A percentile compares a stretch with the other conserved stretches of the same genome.
Conservation (phyloP, 495 filamentous ascomycete genomes). For the Glutinoglossum americanum region DNA sequence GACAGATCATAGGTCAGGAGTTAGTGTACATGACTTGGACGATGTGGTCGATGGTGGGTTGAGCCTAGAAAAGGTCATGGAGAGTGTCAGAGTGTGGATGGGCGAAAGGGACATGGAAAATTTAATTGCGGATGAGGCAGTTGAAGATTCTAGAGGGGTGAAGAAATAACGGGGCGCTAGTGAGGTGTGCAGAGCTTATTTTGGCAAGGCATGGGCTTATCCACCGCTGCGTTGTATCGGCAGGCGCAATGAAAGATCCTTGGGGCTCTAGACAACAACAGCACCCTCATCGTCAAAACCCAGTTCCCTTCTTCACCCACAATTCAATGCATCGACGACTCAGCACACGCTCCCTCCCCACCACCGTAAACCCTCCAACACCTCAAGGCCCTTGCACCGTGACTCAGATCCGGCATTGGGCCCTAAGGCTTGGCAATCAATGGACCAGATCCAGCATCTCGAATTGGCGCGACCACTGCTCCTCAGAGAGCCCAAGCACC, state of each 20-base stretch:
- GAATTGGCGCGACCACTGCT: background rate
- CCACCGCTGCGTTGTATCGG: background rate
- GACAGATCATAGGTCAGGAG: slow-evolving; percentile 77
- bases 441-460: background rate
- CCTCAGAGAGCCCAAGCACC: background rate
- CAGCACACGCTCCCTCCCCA: background rate
- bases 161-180: background rate
- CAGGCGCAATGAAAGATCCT: background rate
- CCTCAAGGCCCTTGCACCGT: no score
- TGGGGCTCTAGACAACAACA: background rate
- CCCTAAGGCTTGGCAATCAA: no score
- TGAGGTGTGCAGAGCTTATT: background rate
- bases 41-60: slow-evolving; percentile 41
- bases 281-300: no score
- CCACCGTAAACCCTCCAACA: background rate
- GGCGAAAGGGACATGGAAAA: slow-evolving; percentile 52
- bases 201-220: background rate
- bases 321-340: background rate
- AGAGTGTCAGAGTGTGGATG: slow-evolving; percentile 63
- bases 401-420: no score
- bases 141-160: background rate
- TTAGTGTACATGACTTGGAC: slow-evolving; percentile 62
- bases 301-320: background rate
- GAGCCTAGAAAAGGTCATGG: slow-evolving; percentile 49
- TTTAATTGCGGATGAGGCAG: slow-evolving; percentile 19